Conservation (phyloP, 106 monocot species). For the Allium fistulosum region DNA sequence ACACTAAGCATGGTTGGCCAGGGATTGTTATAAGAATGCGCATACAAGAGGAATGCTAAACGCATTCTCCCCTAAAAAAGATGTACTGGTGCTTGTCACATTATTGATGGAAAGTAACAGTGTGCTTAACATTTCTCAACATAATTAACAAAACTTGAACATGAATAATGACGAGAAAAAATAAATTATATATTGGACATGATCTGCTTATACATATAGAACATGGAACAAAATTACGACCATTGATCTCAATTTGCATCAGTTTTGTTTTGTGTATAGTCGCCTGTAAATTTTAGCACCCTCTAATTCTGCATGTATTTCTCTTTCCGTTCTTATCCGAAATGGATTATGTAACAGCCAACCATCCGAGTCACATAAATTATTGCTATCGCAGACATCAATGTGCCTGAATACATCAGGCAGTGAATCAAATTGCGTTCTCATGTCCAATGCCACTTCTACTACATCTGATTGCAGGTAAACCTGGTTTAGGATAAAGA, state of each 20-base stretch:
- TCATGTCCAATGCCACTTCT: conserved; percentile 81
- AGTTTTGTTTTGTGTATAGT: conserved; percentile 46
- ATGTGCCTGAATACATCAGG: conserved; percentile 53
- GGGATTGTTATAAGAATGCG: too few species aligned
- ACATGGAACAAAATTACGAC: too few species aligned
- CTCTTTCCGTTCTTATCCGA: conserved; percentile 88
- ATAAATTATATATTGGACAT: too few species aligned
- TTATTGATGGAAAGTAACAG: too few species aligned
- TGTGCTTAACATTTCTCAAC: too few species aligned
- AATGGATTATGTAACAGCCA: conserved; percentile 78
- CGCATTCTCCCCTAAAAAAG: too few species aligned
- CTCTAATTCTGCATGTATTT: conserved; percentile 90
- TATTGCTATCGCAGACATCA: conserved; percentile 18
- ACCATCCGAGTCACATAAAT: conserved; percentile 50
- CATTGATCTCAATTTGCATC: too few species aligned
- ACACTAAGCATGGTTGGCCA: too few species aligned
- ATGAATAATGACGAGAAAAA: too few species aligned
- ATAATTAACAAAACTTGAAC: too few species aligned
- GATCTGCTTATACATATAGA: not conserved
- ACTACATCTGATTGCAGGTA: conserved; percentile 80
- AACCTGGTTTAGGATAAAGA: conserved; percentile 30
- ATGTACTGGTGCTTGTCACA: too few species aligned
- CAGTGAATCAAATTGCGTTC: conserved; percentile 55
- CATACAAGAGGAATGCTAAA: too few species aligned
- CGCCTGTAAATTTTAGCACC: conserved; percentile 75